Base-by-base conservation (phyloP, 441 rosid genomes). In the Arabidopsis lyrata region DNA sequence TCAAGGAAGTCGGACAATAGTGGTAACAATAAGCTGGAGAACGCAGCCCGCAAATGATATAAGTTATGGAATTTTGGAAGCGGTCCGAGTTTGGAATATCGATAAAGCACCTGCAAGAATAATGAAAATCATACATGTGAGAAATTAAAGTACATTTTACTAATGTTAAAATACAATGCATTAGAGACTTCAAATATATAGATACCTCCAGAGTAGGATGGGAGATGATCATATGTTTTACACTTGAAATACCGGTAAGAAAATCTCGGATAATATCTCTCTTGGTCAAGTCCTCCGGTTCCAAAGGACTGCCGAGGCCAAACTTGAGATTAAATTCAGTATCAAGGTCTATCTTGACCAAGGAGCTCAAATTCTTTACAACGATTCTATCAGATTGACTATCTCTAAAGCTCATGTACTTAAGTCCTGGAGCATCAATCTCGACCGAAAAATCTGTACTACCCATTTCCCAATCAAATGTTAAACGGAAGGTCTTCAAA, bases 1-100 rank as follows among this genome's bases (percentile, higher is more conserved):
- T 72, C 70, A 63, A 72, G 76, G 63, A 72, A 44, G 3, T 5
- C 2, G 2, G 63, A 63, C 69, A 72, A 20, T 0, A 72, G 8
- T 8, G 29, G 44, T 18, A 72, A 41, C 12, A 9, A 31, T 16
- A 42, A 1, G 62, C 9, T 62, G 5, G 35, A 41, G 62, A 72
- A 50, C 5, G 2, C 11, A 16, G 9, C 75, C 10, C 29, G 20
- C 18, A 61, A 50, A 50, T 7, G 4, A 62, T 13, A 5, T 4
- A 71, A 39, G 61, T 52, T 52, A 7, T 13, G 2, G 24, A 71
- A 61, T 3, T 18, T 29, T 2, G 68, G 62, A 61, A 61, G 13
- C 1, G 14, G 18, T 10, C 24, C 34, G 7, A 50, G 6, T 5
- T 16, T 1, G 14, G 44, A 50, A 44, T 71, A 71, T 15, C 1